Base-by-base conservation (phyloP, 75 land plant species). In the Cupressus sempervirens region DNA sequence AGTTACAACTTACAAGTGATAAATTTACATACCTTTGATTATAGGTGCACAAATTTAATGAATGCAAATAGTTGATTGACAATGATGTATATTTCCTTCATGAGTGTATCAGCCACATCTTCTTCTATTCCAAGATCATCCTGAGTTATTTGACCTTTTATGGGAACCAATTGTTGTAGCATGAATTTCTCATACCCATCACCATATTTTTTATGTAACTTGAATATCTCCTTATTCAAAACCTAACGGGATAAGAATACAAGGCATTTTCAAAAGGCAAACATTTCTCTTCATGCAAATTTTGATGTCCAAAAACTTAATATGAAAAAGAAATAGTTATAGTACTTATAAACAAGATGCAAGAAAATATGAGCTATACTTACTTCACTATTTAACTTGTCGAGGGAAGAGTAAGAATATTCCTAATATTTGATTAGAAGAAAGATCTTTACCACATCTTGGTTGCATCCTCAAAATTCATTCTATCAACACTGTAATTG, bases 341-440 rank as follows among this genome's bases (percentile, higher is more conserved):
- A 35, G 40, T 34, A 36, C 38, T 74, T 2, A 74, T 74, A 34
- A 15, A 3, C 35, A 74, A 3, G 34, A 35, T 34, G 16, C 20
- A 34, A 35, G 36, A 32, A 30, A 13, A 7, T 13, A 1, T 32
- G 20, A 74, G 35, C 76, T 1, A 5, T 18, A 56, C 77, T 36
- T 75, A 90, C 88, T 73, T 85, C 90, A 10, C 76, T 85, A 29
- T 65, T 45, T 20, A 90, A 34, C 83, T 90, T 85, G 14, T 85
- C 41, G 26, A 67, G 74, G 58, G 94, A 94, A 88, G 90, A 87
- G 38, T 85, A 86, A n/a, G 72, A 82, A 48, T n/a, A n/a, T n/a
- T 89, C 85, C 41, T 94, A 86, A 6, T 97, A 94, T 84, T 91
- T 94, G 84, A 97, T 95, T 74, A 97, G 38, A 10, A 90, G 75